Evolutionary conservation across 805 yeast species (phyloP).

Genomic region (Saccharomycopsis sp.): DNA sequence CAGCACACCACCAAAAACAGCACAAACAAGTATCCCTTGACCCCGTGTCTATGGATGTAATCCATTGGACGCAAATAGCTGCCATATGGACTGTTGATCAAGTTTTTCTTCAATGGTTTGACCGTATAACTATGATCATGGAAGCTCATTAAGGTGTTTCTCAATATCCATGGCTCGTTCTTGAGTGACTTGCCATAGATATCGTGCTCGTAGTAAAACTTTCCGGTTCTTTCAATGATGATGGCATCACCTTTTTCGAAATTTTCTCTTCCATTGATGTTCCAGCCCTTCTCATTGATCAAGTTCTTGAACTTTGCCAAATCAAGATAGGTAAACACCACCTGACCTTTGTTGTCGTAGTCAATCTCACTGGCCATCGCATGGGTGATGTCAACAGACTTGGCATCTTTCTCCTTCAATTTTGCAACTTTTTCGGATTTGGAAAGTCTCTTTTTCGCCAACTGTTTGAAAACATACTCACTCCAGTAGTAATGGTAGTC

Average conservation of each 20-base stretch:
- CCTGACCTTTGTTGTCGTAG: conserved; percentile 35
- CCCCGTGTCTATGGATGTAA: conserved; percentile 34
- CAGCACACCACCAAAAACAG: conserved; percentile 3
- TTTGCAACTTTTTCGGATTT: conserved; percentile 38
- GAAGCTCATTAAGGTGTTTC: conserved; percentile 34
- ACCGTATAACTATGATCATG: conserved; percentile 23
- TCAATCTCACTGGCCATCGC: conserved; percentile 43
- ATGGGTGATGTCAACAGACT: conserved; percentile 34
- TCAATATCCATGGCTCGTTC: conserved; percentile 27
- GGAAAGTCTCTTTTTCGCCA: conserved; percentile 27
- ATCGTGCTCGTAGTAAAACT: conserved; percentile 29
- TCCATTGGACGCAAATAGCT: conserved; percentile 34
- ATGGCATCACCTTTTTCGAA: conserved; percentile 48
- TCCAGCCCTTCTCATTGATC: conserved; percentile 21
- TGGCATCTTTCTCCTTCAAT: conserved; percentile 37
- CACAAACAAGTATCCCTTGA: conserved; percentile 33
- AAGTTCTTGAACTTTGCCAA: conserved; percentile 29
- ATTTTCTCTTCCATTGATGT: conserved; percentile 32
- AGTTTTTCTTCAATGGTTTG: conserved; percentile 24
- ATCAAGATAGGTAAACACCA: conserved; percentile 44
- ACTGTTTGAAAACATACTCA: conserved; percentile 25
- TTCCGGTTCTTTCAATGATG: conserved; percentile 36
- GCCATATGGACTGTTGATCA: conserved; percentile 38
- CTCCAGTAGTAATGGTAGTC: conserved; percentile 39
- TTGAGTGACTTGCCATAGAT: conserved; percentile 31